Percentiles rank a stretch among this genome's conserved stretches.
Evolutionary conservation across 169 alveolate genomes (phyloP).

Genomic region (Plasmodium ovale): DNA sequence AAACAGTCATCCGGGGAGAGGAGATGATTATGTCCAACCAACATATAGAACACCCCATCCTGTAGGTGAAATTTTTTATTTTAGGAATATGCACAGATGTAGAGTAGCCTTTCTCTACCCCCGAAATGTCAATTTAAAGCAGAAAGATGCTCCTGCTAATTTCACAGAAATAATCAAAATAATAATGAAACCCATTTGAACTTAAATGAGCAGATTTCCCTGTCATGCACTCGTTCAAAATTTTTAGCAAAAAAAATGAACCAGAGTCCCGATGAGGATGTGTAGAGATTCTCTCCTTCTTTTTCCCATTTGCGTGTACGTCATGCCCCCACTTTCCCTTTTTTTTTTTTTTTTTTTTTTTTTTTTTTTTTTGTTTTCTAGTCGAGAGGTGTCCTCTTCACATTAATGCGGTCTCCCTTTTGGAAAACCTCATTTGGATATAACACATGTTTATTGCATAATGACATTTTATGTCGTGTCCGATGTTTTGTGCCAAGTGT

Average conservation of each 20-base stretch:
- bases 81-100: conserved; percentile 38
- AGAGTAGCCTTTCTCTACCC: conserved; percentile 58
- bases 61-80: conserved; percentile 67
- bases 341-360: background rate
- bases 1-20: background rate
- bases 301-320: background rate
- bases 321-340: background rate
- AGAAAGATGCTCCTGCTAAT: conserved; percentile 31
- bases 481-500: too few species aligned
- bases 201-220: too few species aligned
- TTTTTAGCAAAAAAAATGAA: too few species aligned
- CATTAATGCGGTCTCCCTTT: too few species aligned
- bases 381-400: too few species aligned
- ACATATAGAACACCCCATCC: conserved; percentile 6
- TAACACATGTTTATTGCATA: too few species aligned
- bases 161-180: conserved; percentile 48
- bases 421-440: too few species aligned
- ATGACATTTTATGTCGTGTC: too few species aligned
- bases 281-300: too few species aligned
- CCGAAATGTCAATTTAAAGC: background rate
- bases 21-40: background rate
- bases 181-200: conserved; percentile 49
- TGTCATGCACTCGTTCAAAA: too few species aligned
- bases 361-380: background rate
- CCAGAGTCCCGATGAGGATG: too few species aligned